Base-by-base conservation (phyloP, 148 eudicot species). In the Rhododendron mucronatum region DNA sequence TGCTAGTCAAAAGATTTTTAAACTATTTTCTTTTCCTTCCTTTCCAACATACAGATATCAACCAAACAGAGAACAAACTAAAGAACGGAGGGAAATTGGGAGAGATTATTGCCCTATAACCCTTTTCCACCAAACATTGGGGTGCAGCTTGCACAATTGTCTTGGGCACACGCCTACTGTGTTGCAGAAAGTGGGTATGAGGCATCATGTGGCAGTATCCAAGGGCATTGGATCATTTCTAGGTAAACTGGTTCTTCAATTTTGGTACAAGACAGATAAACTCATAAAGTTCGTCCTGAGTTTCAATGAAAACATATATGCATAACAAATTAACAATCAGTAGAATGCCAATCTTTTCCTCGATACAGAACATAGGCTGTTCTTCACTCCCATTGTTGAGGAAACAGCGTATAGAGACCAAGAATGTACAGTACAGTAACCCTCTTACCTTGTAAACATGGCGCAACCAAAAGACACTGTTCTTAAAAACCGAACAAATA, bases 401-500 rank as follows among this genome's bases (percentile, higher is more conserved):
- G 53, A 65, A 83, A 69, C 59, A 28, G 15, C 21, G 33, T 35
- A 67, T 12, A 83, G 21, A 35, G 39, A 11, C 16, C 57, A 82
- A 39, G 39, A 71, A 20, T 75, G 51, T 30, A 50, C 14, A 26
- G 7, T 53, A 84, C 6, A 28, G 7, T 39, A 35, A 7, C 67
- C 47, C 39, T 84, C 67, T 84, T 50, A 48, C 77, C 37, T 47
- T 67, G 53, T 83, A 61, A 61, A 82, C 69, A 16, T 41, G 48
- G 63, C 45, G 8, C 39, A 74, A 33, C 53, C 23, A 18, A 65
- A 18, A 71, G 61, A 84, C 20, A 48, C 18, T 23, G 45, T 69
- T 30, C 44, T 71, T 84, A 28, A 71, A 48, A 84, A 28, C 41
- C 75, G 77, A 81, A 21, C 39, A 26, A 30, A 30, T 73, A 71